Evolutionary conservation across 305 asterid genomes (phyloP).

Genomic region (Petunia hybrid): DNA sequence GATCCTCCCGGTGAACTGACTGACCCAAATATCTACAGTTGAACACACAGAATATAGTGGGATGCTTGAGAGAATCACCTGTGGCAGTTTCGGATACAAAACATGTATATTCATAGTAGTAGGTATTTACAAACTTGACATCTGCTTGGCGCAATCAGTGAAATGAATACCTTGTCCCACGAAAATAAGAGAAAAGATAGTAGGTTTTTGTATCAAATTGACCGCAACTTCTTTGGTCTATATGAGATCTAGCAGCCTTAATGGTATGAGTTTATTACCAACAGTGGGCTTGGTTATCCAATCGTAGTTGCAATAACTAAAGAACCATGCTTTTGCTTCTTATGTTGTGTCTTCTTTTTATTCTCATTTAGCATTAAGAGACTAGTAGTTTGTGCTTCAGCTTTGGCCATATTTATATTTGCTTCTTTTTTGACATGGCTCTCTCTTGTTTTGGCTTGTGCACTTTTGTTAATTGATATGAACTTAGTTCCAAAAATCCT

Average conservation of each 20-base stretch:
- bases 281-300: neutral
- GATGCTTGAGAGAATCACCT: neutral
- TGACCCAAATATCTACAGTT: neutral
- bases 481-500: neutral
- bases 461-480: too few relatives aligned
- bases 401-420: neutral
- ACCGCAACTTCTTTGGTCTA: neutral
- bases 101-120: neutral
- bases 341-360: neutral
- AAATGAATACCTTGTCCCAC: neutral
- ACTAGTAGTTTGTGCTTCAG: neutral
- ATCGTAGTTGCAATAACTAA: neutral
- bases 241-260: neutral
- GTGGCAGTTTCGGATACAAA: neutral
- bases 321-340: constrained; percentile 16
- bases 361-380: neutral
- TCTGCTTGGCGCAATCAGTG: neutral
- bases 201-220: neutral
- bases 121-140: neutral
- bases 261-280: neutral
- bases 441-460: neutral
- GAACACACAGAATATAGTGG: neutral
- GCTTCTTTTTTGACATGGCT: neutral
- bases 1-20: neutral
- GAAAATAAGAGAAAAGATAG: too few relatives aligned